A percentile compares a stretch with the other conserved stretches of the same genome.
phyloP scores from a whole-genome alignment of 2,329 filamentous ascomycete genomes.

The Hymenoscyphus scutula region DNA sequence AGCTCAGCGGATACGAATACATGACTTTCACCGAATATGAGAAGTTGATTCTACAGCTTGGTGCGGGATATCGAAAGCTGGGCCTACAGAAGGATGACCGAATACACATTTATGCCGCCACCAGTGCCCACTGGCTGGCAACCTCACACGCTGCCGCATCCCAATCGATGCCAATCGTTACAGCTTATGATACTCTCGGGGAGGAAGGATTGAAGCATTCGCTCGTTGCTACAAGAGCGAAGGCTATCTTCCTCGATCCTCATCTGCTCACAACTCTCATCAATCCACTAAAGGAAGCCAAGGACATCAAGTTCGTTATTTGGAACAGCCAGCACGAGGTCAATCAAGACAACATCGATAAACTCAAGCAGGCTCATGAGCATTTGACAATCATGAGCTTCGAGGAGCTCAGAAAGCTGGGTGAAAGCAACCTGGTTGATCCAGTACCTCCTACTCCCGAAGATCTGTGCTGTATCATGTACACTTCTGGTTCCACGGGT shows the following conservation, averaged over 20 bases:
- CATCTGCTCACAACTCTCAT: conserved; percentile 64
- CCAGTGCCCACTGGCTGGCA: conserved; percentile 71
- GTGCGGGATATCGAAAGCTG: conserved; percentile 68
- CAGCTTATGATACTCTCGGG: conserved; percentile 90
- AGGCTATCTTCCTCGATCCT: conserved; percentile 84
- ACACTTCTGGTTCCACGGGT: conserved; percentile 87
- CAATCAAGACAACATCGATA: conserved; percentile 45
- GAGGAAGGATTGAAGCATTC: conserved; percentile 83
- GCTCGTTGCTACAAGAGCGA: conserved; percentile 74
- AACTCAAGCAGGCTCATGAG: conserved; percentile 56
- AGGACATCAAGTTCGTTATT: conserved; percentile 57
- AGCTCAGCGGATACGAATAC: conserved; percentile 77
- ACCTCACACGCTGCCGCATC: conserved; percentile 76
- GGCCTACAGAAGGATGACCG: conserved; percentile 67
- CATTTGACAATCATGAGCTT: conserved; percentile 53
- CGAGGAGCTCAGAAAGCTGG: conserved; percentile 52
- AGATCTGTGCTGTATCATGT: conserved; percentile 81
- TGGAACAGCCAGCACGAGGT: conserved; percentile 60
- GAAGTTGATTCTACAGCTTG: conserved; percentile 63
- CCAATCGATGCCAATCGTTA: conserved; percentile 89
- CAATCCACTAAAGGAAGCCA: conserved; percentile 54
- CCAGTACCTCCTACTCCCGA: conserved; percentile 69
- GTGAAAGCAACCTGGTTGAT: conserved; percentile 62
- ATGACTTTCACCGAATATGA: conserved; percentile 77
- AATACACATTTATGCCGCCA: conserved; percentile 79